phyloP scores from a whole-genome alignment of 768 basidiomycete genomes.

The Paxillus ammoniavirescens region DNA sequence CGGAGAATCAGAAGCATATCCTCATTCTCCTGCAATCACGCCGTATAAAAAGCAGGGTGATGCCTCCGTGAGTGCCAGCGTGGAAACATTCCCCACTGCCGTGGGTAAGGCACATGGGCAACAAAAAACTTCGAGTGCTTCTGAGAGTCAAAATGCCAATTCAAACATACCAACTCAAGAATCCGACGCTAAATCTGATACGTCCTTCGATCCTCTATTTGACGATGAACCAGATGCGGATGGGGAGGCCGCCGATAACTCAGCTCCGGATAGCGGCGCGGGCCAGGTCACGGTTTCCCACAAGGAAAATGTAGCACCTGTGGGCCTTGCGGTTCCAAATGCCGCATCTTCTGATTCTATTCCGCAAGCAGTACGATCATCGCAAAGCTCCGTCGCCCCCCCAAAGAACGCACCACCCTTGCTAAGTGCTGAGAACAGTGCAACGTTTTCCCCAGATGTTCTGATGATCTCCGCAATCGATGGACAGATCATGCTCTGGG shows the following conservation, averaged over 20 bases:
- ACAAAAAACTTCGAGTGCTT: conserved; percentile 15
- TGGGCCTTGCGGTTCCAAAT: conserved; percentile 31
- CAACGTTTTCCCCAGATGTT: conserved; percentile 74
- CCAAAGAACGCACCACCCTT: conserved; percentile 79
- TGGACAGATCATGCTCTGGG: conserved; percentile 91
- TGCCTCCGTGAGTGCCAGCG: conserved; percentile 17
- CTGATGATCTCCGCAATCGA: conserved; percentile 89
- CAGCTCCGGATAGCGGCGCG: conserved; percentile 16
- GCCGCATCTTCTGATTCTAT: conserved; percentile 18
- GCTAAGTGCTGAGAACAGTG: conserved; percentile 58
- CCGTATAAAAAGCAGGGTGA: conserved; percentile 12
- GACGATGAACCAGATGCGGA: conserved; percentile 77
- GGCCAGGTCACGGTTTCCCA: conserved; percentile 14
- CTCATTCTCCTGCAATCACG: conserved; percentile 8
- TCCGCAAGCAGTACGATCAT: conserved; percentile 23
- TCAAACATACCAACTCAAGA: conserved; percentile 31
- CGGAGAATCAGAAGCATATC: conserved; percentile 18
- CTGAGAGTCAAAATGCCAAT: conserved; percentile 23
- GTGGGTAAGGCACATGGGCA: conserved; percentile 19
- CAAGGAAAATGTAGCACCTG: conserved; percentile 12
- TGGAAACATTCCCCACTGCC: conserved; percentile 19
- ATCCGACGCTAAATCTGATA: conserved; percentile 71
- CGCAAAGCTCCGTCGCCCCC: conserved; percentile 42
- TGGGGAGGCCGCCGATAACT: conserved; percentile 36
- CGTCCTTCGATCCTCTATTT: conserved; percentile 86